A percentile compares a stretch with the other conserved stretches of the same genome.
phyloP scores from a whole-genome alignment of 2,329 filamentous ascomycete genomes.

The Exophiala viscosa region DNA sequence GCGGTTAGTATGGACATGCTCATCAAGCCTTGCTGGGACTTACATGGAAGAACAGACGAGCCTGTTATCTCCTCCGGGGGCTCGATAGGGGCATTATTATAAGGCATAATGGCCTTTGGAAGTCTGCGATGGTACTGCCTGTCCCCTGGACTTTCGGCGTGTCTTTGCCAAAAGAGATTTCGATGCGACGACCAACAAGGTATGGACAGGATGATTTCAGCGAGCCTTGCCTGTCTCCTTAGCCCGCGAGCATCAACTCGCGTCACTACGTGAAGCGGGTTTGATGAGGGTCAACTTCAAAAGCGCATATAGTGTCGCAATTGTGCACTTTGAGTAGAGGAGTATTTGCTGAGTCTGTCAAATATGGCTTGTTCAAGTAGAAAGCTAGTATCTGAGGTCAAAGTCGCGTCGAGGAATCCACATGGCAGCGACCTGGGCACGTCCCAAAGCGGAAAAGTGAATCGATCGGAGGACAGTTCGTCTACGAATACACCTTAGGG shows the following conservation, averaged over 20 bases:
- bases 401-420: constrained; percentile 14
- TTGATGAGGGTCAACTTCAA: too few species aligned
- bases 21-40: constrained; percentile 36
- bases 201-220: too few species aligned
- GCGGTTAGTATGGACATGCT: constrained; percentile 17
- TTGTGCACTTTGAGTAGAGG: not conserved
- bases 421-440: constrained; percentile 12
- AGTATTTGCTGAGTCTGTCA: not conserved
- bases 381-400: not conserved
- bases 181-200: too few species aligned
- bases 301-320: too few species aligned
- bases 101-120: constrained; percentile 61
- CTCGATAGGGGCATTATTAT: constrained; percentile 80
- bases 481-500: too few species aligned
- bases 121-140: too few species aligned
- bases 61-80: constrained; percentile 79
- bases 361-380: not conserved
- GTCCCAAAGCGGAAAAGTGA: constrained; percentile 26
- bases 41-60: constrained; percentile 78
- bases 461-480: not conserved
- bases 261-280: too few species aligned
- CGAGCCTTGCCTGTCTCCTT: too few species aligned
- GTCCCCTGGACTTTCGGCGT: too few species aligned
- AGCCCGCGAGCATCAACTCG: too few species aligned
- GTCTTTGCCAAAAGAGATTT: too few species aligned